Percentiles rank a stretch among this genome's conserved stretches.
phyloP scores from a whole-genome alignment of 2,329 filamentous ascomycete genomes.

The Hymenoscyphus linearis region DNA sequence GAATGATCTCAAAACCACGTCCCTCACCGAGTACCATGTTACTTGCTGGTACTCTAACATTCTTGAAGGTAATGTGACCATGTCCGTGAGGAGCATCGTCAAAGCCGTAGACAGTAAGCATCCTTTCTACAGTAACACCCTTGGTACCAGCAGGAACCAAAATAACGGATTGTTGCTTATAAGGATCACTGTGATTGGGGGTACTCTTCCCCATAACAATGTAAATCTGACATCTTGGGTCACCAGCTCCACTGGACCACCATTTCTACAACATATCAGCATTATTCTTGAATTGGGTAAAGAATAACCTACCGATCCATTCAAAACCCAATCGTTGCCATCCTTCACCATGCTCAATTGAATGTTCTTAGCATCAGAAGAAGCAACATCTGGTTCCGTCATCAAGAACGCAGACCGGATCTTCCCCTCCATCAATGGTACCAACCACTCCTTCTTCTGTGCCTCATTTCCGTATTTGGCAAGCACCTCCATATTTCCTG shows the following conservation, averaged over 20 bases:
- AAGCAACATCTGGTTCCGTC: conserved; percentile 87
- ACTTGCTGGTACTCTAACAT: conserved; percentile 78
- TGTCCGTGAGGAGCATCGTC: conserved; percentile 98
- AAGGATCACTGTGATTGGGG: conserved; percentile 66
- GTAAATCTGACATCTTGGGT: conserved; percentile 87
- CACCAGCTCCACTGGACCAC: conserved; percentile 96
- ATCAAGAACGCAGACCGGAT: conserved; percentile 89
- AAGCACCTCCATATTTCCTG: conserved; percentile 92
- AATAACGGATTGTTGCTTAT: conserved; percentile 90
- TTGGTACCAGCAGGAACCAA: conserved; percentile 76
- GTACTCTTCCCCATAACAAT: conserved; percentile 96
- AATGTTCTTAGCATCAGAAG: conserved; percentile 90
- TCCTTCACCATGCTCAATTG: conserved; percentile 76
- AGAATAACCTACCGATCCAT: conserved; percentile 62
- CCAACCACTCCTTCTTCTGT: conserved; percentile 81
- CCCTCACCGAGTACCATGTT: conserved; percentile 92
- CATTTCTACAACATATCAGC: conserved; percentile 65
- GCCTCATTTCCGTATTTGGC: conserved; percentile 84
- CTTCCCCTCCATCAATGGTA: conserved; percentile 73
- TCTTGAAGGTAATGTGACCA: conserved; percentile 82
- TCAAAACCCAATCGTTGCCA: conserved; percentile 84
- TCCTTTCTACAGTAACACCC: conserved; percentile 88
- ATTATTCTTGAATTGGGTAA: background rate
- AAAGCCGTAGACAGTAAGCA: conserved; percentile 91
- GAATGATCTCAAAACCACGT: conserved; percentile 95